A percentile compares a stretch with the other conserved stretches of the same genome.
phyloP scores from a whole-genome alignment of 23 red algal genomes.

The Gracilaria caudata region DNA sequence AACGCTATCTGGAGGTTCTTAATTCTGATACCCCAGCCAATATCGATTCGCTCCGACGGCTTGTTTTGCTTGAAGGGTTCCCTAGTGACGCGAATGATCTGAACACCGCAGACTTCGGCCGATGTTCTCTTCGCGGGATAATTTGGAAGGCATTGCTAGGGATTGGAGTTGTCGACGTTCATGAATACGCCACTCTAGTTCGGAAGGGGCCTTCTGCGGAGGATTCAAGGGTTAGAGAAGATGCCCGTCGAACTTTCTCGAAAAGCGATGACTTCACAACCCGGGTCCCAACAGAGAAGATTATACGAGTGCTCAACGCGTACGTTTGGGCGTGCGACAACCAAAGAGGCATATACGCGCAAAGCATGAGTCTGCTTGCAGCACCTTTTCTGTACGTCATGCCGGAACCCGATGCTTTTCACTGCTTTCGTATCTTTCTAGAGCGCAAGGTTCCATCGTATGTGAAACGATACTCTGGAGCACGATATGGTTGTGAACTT shows the following conservation, averaged over 20 bases:
- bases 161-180: conserved; percentile 53
- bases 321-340: conserved; percentile 79
- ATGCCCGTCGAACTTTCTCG: conserved; percentile 87
- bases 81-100: conserved; percentile 53
- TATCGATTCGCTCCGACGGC: conserved; percentile 51
- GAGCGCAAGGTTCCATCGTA: conserved; percentile 77
- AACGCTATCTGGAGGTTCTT: conserved; percentile 52
- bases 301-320: conserved; percentile 87
- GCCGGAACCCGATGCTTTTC: conserved; percentile 93
- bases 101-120: conserved; percentile 47
- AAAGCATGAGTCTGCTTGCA: conserved; percentile 82
- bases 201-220: conserved; percentile 78
- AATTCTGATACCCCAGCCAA: conserved; percentile 16
- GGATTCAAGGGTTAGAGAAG: conserved; percentile 78
- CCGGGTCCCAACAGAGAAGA: conserved; percentile 76
- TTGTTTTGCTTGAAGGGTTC: conserved; percentile 65
- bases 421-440: conserved; percentile 81
- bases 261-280: conserved; percentile 83
- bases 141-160: conserved; percentile 86
- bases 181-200: conserved; percentile 74
- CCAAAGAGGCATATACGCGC: conserved; percentile 65
- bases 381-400: conserved; percentile 95
- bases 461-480: conserved; percentile 82
- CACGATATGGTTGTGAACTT: conserved; percentile 69
- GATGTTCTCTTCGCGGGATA: conserved; percentile 69